These are phyloP conservation scores for Sporothrix schenckii DNA, from an alignment of 2,329 filamentous ascomycete species.

Conservation along the genomic window DNA sequence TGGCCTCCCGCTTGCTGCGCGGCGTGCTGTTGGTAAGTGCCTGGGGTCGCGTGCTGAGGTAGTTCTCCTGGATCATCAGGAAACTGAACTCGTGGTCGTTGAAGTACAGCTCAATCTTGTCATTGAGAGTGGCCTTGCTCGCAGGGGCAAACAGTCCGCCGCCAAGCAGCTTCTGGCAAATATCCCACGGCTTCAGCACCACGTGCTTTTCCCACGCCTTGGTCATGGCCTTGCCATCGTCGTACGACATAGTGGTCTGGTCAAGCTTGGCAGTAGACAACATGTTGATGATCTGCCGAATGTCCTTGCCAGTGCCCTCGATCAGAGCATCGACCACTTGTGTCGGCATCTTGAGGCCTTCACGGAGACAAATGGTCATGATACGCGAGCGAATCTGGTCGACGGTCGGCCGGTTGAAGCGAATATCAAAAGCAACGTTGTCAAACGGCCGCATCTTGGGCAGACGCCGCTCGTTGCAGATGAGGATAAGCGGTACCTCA, in stretches of 20 bases:
- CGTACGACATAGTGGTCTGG: slow-evolving; percentile 75
- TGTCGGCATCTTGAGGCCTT: slow-evolving; percentile 81
- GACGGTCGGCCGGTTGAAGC: slow-evolving; percentile 84
- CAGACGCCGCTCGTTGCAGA: slow-evolving; percentile 90
- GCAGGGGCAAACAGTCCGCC: slow-evolving; percentile 81
- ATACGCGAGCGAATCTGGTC: slow-evolving; percentile 90
- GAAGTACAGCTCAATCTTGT: slow-evolving; percentile 98
- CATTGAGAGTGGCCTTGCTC: slow-evolving; percentile 86
- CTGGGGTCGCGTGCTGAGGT: slow-evolving; percentile 79
- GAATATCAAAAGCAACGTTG: slow-evolving; percentile 77
- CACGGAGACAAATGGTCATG: slow-evolving; percentile 91
- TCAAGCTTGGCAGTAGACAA: slow-evolving; percentile 91
- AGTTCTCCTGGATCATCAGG: slow-evolving; percentile 98
- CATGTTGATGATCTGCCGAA: slow-evolving; percentile 99
- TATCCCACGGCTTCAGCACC: slow-evolving; percentile 96
- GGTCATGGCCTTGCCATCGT: slow-evolving; percentile 89
- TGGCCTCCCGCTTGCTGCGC: slow-evolving; percentile 68
- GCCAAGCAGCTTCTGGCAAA: slow-evolving; percentile 87
- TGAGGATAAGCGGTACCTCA: slow-evolving; percentile 90
- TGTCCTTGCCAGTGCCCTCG: slow-evolving; percentile 93
- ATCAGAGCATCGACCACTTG: slow-evolving; percentile 90
- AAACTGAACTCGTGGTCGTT: slow-evolving; percentile 98
- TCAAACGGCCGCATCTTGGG: slow-evolving; percentile 99
- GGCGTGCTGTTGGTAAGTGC: slow-evolving; percentile 59
- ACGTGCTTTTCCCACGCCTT: slow-evolving; percentile 99